Percentiles rank a stretch among this genome's conserved stretches.
phyloP scores from a whole-genome alignment of 163 green algal genomes.

The Coccomyxa subellipsoidea region DNA sequence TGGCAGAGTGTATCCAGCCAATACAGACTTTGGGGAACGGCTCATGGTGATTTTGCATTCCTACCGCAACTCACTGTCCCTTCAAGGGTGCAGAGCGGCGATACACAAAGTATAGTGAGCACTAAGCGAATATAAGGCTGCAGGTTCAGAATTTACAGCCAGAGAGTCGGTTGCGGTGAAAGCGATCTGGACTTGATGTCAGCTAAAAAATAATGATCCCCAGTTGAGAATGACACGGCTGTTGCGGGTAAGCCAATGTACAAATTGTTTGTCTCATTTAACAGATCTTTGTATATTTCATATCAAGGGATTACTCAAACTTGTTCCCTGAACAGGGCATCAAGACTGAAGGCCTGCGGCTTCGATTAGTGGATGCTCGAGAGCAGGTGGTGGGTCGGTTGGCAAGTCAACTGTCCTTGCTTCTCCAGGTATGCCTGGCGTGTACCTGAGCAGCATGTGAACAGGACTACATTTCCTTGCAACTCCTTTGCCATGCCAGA shows the following conservation, averaged over 20 bases:
- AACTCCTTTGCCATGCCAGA: neutral
- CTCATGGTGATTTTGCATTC: too few species aligned
- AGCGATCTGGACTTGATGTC: neutral
- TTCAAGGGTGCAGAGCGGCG: too few species aligned
- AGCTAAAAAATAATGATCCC: neutral
- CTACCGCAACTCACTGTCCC: too few species aligned
- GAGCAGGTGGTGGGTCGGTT: conserved; percentile 88
- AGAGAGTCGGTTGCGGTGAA: too few species aligned
- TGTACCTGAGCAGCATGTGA: too few species aligned
- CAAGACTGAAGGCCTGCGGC: conserved; percentile 49
- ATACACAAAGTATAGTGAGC: too few species aligned
- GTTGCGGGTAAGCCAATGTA: neutral
- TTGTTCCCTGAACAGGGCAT: conserved; percentile 22
- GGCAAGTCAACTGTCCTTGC: conserved; percentile 72
- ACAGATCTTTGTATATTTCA: neutral
- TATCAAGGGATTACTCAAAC: neutral
- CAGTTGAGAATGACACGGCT: neutral
- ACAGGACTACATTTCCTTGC: too few species aligned
- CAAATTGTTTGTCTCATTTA: neutral
- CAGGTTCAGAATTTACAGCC: neutral
- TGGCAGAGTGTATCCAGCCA: neutral
- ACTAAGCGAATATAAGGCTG: neutral
- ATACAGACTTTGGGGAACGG: too few species aligned
- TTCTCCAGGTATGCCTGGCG: conserved; percentile 55
- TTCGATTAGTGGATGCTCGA: conserved; percentile 73